Evolutionary conservation across 2,329 filamentous ascomycete species (phyloP), one percentile per base, ranked within the genome.

Genomic region (Lanzia echinophila): DNA sequence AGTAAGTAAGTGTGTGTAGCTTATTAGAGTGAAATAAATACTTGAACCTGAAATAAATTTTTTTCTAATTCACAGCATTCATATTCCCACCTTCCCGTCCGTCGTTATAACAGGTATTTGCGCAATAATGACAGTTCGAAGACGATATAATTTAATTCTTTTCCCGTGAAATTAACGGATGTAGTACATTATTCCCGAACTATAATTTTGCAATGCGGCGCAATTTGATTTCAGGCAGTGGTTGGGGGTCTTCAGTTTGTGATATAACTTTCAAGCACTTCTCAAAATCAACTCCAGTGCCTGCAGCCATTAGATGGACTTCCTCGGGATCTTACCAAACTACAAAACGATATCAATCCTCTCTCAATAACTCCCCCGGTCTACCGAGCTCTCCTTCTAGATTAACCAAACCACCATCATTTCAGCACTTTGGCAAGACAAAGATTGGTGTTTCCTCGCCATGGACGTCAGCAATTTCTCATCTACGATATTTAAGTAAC

Each of bases 401-500:
- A 47, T 20, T 47, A n/a, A 53, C 22, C 56, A 58, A 55, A 50
- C 48, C 11, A 49, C 53, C 28, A 53, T 45, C 7, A 56, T 44
- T 41, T 54, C 55, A 42, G 36, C 59, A 45, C 32, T 62, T 15
- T n/a, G 12, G 6, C 33, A 32, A 36, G 57, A 47, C 60, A 22
- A 57, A 50, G 38, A 50, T 53, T 15, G 57, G 46, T 5, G 38
- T 63, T 6, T 49, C 56, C 52, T 62, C 63, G 41, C 61, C 56
- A 57, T 68, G 65, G 66, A 48, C 56, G 15, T 60, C 65, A 22
- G 62, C 63, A 42, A 54, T 63, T 46, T 59, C 63, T 28, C 64
- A 67, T 55, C 38, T 67, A 52, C 59, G 67, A 41, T 48, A 58
- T 4, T 65, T 68, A 39, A 62, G 63, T 41, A 66, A 57, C 48